Evolutionary conservation across 2,329 filamentous ascomycete genomes (phyloP), one percentile per base, ranked within the genome.

Genomic region (Xylaria sp.): DNA sequence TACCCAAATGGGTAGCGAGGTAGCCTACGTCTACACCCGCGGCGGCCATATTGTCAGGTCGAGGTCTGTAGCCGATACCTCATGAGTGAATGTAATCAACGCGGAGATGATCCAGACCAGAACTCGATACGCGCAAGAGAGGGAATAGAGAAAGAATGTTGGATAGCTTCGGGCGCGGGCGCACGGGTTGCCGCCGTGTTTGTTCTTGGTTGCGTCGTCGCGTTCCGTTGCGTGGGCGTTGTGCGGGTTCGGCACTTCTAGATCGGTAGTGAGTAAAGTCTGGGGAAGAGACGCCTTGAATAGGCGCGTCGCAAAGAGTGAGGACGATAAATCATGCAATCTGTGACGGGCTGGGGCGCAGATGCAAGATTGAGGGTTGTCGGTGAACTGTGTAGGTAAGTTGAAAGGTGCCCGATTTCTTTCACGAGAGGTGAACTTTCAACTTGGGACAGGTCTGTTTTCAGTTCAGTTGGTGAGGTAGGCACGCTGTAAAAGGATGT

Each of bases 1-100:
- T 77, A 70, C 83, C 82, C 69, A 89, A 83, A 70, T 90, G 87
- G 73, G 84, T 81, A 73, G 89, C 86, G 68, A 93, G 77, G 76
- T 90, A 91, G 75, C 82, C 83, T 66, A 87, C 78, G 77, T 93
- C 89, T 70, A 92, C 76, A 66, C 75, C 78, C 64, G 79, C 79
- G 69, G 78, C 79, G 75, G 81, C 84, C 85, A 88, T 88, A 66
- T 67, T 76, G 70, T 73, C 65, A 70, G 66, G 59, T 68, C 30
- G 35, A 55, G 11, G 19, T 56, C 47, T 57, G 55, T 34, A 61
- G 57, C 55, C 54, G 62, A 64, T 65, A 59, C 69, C 65, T 68
- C 67, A 72, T 72, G 66, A 54, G 65, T 44, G 59, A 53, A 6
- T 39, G 11, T 13, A 16, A 37, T 55, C 37, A 39, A 34, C 48